Evolutionary conservation across 352 stramenopile species (phyloP).

Genomic region (Globisporangium echinulatum): DNA sequence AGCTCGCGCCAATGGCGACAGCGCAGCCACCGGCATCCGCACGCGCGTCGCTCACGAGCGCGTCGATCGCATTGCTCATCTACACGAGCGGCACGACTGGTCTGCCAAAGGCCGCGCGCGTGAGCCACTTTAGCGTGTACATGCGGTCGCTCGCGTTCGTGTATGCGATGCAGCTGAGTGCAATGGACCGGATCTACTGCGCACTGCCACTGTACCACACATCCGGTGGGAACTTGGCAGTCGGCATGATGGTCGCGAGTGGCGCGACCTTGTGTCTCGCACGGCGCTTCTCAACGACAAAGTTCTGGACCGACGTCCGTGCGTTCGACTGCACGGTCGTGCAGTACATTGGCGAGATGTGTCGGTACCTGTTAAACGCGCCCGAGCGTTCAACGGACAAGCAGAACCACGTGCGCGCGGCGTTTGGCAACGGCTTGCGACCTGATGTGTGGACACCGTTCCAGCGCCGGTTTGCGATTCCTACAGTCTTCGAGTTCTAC

Average conservation of each 20-base stretch:
- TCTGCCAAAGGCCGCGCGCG: slow-evolving; percentile 67
- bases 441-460: slow-evolving; percentile 87
- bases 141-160: slow-evolving; percentile 50
- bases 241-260: slow-evolving; percentile 75
- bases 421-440: slow-evolving; percentile 88
- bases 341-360: slow-evolving; percentile 91
- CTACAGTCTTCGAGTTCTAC: slow-evolving; percentile 89
- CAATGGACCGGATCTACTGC: slow-evolving; percentile 71
- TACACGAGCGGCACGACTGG: slow-evolving; percentile 84
- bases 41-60: slow-evolving; percentile 33
- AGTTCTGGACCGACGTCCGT: slow-evolving; percentile 75
- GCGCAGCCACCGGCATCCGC: slow-evolving; percentile 20
- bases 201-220: slow-evolving; percentile 83
- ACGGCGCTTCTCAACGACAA: slow-evolving; percentile 61
- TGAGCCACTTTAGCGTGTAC: slow-evolving; percentile 73
- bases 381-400: slow-evolving; percentile 42
- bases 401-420: slow-evolving; percentile 65
- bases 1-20: slow-evolving; percentile 23
- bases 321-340: slow-evolving; percentile 65
- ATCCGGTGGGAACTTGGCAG: slow-evolving; percentile 69
- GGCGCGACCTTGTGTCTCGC: slow-evolving; percentile 74
- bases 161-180: slow-evolving; percentile 37
- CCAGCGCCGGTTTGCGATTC: slow-evolving; percentile 81
- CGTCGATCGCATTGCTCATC: slow-evolving; percentile 69
- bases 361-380: slow-evolving; percentile 74